Conservation (phyloP, 2,329 filamentous ascomycete genomes). For the Aquanectria penicillioides region DNA sequence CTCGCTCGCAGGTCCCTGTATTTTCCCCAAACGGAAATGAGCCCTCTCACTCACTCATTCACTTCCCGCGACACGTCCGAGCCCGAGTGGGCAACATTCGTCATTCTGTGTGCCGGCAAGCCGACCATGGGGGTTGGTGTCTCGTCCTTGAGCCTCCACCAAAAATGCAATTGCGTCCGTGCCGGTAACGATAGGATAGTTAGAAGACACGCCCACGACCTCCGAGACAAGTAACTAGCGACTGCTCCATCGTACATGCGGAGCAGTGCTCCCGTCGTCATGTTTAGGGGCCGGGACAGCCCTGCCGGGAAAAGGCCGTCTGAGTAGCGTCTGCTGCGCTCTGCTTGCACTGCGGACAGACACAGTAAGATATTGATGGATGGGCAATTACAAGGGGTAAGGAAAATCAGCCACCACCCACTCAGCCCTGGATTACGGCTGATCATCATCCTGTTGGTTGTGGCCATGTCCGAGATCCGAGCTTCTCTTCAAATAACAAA, state of each 20-base stretch:
- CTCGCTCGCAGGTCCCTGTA: conserved; percentile 2
- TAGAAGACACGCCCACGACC: no score
- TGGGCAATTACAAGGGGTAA: no score
- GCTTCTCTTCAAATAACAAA: background rate
- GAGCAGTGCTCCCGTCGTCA: background rate
- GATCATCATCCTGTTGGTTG: conserved; percentile 20
- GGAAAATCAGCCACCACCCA: no score
- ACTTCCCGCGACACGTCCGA: conserved; percentile 17
- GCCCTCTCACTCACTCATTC: conserved; percentile 1
- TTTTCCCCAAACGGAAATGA: conserved; percentile 23
- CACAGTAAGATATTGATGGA: conserved; percentile 13
- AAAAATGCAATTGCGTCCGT: background rate
- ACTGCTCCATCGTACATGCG: background rate
- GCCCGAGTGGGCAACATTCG: conserved; percentile 14
- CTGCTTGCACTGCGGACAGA: conserved; percentile 7
- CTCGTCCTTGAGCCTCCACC: conserved; percentile 12
- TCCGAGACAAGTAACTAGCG: background rate
- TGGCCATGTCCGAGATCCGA: conserved; percentile 15
- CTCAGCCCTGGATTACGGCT: conserved; percentile 20
- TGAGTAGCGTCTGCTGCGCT: background rate
- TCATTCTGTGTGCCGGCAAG: conserved; percentile 22
- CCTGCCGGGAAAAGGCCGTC: background rate
- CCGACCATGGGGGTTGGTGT: conserved; percentile 20
- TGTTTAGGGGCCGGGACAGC: conserved; percentile 5
- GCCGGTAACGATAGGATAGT: background rate